Conservation (phyloP, 139 green algal species). For the Chlorella sp. region DNA sequence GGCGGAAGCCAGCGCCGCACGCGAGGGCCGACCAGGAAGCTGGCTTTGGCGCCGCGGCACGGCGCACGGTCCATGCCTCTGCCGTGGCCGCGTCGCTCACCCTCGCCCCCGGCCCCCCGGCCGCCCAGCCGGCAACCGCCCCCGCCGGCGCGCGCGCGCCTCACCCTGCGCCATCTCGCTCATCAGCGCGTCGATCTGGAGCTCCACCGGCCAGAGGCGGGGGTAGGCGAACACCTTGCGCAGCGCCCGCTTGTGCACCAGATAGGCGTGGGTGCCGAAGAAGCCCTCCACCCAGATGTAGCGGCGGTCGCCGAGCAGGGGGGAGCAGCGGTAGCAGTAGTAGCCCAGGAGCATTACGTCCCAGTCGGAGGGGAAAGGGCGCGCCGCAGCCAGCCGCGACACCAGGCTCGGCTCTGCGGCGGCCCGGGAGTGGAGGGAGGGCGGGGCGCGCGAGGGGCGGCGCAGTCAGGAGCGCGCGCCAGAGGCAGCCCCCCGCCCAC, state of each 20-base stretch:
- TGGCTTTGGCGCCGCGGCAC: too few relatives aligned
- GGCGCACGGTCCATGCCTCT: neutral
- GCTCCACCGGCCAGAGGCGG: slow-evolving; percentile 12
- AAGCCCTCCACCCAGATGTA: slow-evolving; percentile 11
- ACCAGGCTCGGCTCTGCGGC: too few relatives aligned
- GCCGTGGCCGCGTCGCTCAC: neutral
- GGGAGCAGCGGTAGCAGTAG: slow-evolving; percentile 19
- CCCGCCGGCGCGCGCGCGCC: neutral
- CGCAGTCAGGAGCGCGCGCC: too few relatives aligned
- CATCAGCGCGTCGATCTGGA: slow-evolving; percentile 23
- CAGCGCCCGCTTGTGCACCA: slow-evolving; percentile 20
- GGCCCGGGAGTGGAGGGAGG: too few relatives aligned
- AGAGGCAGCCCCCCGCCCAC: neutral
- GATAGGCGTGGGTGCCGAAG: slow-evolving; percentile 25
- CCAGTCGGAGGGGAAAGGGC: too few relatives aligned
- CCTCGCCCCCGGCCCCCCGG: neutral
- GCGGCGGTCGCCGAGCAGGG: neutral
- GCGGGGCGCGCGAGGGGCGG: neutral
- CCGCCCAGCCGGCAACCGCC: neutral
- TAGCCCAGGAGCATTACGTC: slow-evolving; percentile 19
- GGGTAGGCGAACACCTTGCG: slow-evolving; percentile 28
- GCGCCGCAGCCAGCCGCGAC: too few relatives aligned
- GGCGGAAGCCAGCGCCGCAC: neutral
- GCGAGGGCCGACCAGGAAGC: neutral
- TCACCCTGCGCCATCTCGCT: neutral